phyloP scores from a whole-genome alignment of 768 basidiomycete genomes.

The Mycena sanguinolenta region DNA sequence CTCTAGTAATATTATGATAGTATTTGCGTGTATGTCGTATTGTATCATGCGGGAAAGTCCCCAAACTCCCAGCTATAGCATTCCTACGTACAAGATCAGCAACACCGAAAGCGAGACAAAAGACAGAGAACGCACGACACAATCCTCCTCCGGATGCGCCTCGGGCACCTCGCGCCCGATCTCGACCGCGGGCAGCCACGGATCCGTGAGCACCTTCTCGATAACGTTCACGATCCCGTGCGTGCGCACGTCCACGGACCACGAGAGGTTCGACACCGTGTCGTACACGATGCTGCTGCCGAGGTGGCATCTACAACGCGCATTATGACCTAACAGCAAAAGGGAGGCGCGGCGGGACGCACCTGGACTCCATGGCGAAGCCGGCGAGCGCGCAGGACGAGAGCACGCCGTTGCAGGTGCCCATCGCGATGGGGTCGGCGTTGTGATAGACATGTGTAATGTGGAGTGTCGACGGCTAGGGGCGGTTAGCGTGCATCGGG shows the following conservation, averaged over 20 bases:
- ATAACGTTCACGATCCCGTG: conserved; percentile 87
- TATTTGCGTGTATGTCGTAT: not conserved
- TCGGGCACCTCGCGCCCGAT: conserved; percentile 74
- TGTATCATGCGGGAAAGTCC: conserved; percentile 40
- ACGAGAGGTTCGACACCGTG: conserved; percentile 87
- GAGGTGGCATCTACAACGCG: conserved; percentile 78
- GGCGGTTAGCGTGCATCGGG: not conserved
- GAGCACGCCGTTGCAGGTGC: conserved; percentile 84
- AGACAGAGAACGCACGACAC: conserved; percentile 75
- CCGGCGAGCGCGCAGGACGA: conserved; percentile 89
- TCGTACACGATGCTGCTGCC: conserved; percentile 92
- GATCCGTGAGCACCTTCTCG: conserved; percentile 75
- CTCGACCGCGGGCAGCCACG: conserved; percentile 78
- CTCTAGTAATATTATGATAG: no score
- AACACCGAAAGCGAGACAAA: not conserved
- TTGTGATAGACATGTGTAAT: conserved; percentile 95
- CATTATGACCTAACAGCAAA: not conserved
- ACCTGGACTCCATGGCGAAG: conserved; percentile 90
- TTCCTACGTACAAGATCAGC: conserved; percentile 54
- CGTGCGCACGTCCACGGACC: conserved; percentile 86
- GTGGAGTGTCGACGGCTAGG: conserved; percentile 78
- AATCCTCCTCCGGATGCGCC: conserved; percentile 69
- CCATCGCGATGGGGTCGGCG: conserved; percentile 95
- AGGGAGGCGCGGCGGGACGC: conserved; percentile 37
- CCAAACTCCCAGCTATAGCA: conserved; percentile 76